phyloP scores from a whole-genome alignment of 208 protist species.

The Leishmania major region DNA sequence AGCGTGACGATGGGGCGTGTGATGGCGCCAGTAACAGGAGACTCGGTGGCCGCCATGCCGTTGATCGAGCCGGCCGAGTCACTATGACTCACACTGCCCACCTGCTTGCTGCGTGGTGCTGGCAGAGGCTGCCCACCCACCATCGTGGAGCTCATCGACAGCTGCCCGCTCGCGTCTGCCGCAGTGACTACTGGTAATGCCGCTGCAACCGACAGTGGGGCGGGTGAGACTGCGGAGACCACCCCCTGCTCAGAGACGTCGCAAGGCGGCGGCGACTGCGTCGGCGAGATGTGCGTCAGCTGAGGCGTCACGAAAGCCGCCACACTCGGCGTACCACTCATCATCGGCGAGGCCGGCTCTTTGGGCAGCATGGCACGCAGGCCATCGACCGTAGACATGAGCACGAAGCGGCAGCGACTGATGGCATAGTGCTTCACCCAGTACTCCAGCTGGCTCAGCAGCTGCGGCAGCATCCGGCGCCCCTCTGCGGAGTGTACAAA shows the following conservation, averaged over 20 bases:
- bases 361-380: slow-evolving; percentile 30
- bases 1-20: slow-evolving; percentile 17
- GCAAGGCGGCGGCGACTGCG: slow-evolving; percentile 1
- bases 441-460: slow-evolving; percentile 57
- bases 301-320: slow-evolving; percentile 5
- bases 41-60: slow-evolving; percentile 12
- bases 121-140: slow-evolving; percentile 52
- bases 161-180: slow-evolving; percentile 3
- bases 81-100: slow-evolving; percentile 26
- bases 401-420: slow-evolving; percentile 65
- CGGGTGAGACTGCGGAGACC: background rate
- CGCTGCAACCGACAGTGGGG: background rate
- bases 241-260: slow-evolving; percentile 2
- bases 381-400: slow-evolving; percentile 60
- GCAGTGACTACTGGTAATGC: background rate
- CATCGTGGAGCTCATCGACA: slow-evolving; percentile 25
- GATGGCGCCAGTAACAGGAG: slow-evolving; percentile 7
- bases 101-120: slow-evolving; percentile 43
- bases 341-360: slow-evolving; percentile 12
- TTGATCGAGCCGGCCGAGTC: slow-evolving; percentile 28
- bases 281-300: background rate
- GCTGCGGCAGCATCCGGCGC: slow-evolving; percentile 36
- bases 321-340: background rate
- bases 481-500: slow-evolving; percentile 52
- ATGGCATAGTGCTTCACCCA: slow-evolving; percentile 68